These are phyloP conservation scores for Bryum argenteum DNA, from an alignment of 225 moss, liverwort and hornwort species.

Conservation along the genomic window DNA sequence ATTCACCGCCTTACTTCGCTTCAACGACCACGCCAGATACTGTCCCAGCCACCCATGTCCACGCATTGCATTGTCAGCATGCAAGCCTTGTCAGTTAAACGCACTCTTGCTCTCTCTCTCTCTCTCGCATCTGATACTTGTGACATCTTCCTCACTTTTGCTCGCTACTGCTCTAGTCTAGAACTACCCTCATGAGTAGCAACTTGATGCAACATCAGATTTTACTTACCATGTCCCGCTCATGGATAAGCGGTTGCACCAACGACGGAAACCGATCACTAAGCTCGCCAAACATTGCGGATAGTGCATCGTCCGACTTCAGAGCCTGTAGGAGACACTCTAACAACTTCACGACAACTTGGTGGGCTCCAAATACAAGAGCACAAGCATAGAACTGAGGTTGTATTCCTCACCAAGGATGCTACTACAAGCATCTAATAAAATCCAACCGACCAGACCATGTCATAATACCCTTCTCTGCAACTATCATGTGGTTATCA, in stretches of 20 bases:
- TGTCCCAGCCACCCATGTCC: conserved; percentile 14
- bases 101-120: no score
- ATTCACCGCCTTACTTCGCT: conserved; percentile 84
- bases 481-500: not conserved
- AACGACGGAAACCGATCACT: conserved; percentile 66
- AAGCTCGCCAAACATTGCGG: conserved; percentile 75
- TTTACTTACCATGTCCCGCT: conserved; percentile 69
- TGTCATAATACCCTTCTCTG: not conserved
- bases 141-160: not conserved
- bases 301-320: conserved; percentile 73
- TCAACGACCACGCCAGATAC: conserved; percentile 86
- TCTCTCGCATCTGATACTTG: no score
- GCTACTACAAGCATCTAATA: not conserved
- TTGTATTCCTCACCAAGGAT: not conserved
- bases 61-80: not conserved
- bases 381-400: not conserved
- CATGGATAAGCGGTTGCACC: conserved; percentile 76
- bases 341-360: conserved; percentile 7
- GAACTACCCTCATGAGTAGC: not conserved
- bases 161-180: not conserved
- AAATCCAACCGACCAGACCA: not conserved
- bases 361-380: conserved; percentile 2
- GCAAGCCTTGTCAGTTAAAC: no score
- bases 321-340: conserved; percentile 39
- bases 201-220: not conserved